Evolutionary conservation across 352 stramenopile genomes (phyloP).

Genomic region (Elongisporangium anandrum): DNA sequence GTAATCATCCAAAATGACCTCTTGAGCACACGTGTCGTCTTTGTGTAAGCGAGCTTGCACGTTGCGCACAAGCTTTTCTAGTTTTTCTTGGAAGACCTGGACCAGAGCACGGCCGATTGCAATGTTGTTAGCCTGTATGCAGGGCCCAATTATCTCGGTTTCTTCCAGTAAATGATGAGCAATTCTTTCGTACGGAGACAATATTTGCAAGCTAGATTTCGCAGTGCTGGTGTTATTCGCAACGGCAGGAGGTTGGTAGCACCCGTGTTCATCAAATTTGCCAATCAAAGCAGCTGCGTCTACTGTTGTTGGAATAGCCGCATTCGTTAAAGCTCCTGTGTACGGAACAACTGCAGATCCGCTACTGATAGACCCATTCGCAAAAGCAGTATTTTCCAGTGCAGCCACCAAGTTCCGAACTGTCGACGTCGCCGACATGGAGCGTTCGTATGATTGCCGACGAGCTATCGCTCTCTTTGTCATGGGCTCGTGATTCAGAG

Average conservation of each 20-base stretch:
- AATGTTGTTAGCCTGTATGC: constrained; percentile 59
- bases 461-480: neutral
- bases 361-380: constrained; percentile 3
- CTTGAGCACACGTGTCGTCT: constrained; percentile 23
- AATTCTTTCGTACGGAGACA: constrained; percentile 66
- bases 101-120: constrained; percentile 56
- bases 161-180: constrained; percentile 72
- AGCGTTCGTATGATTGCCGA: constrained; percentile 1
- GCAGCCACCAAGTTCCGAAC: constrained; percentile 18
- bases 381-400: constrained; percentile 17
- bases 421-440: constrained; percentile 12
- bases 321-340: neutral
- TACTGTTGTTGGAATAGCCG: neutral
- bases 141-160: constrained; percentile 57
- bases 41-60: constrained; percentile 23
- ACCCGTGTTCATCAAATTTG: constrained; percentile 9
- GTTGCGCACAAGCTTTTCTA: constrained; percentile 35
- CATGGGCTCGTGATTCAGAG: constrained; percentile 41
- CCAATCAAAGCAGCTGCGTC: neutral
- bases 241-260: constrained; percentile 6
- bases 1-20: constrained; percentile 51
- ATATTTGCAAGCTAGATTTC: neutral
- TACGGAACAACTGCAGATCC: neutral
- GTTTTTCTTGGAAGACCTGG: constrained; percentile 58
- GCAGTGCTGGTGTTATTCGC: neutral